phyloP scores from a whole-genome alignment of 108 stramenopile species.

The Nitzschia sp. region DNA sequence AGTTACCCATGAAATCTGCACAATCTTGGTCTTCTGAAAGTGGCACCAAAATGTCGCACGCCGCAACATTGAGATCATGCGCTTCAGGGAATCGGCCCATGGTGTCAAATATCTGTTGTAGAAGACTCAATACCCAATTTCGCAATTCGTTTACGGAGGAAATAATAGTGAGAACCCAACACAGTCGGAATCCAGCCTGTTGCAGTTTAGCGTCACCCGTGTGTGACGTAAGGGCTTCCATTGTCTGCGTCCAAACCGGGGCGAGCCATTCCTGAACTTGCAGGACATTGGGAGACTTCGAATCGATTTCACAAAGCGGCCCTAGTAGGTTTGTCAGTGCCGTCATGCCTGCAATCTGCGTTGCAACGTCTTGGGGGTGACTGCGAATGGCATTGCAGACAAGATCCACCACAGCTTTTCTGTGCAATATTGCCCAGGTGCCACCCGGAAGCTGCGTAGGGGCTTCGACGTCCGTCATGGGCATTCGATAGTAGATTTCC shows the following conservation, averaged over 20 bases:
- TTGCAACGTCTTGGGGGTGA: neutral
- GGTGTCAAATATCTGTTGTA: slow-evolving; percentile 19
- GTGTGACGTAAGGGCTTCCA: neutral
- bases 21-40: neutral
- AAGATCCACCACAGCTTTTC: slow-evolving; percentile 7
- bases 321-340: slow-evolving; percentile 25
- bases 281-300: neutral
- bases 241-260: neutral
- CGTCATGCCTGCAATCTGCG: slow-evolving; percentile 14
- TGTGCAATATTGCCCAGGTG: slow-evolving; percentile 14
- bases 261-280: slow-evolving; percentile 3
- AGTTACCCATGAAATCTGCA: slow-evolving; percentile 13
- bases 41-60: slow-evolving; percentile 5
- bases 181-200: neutral
- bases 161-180: neutral
- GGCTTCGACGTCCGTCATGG: slow-evolving; percentile 6
- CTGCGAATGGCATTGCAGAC: slow-evolving; percentile 15
- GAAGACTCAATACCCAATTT: neutral
- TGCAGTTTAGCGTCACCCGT: slow-evolving; percentile 1
- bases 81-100: neutral
- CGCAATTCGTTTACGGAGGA: neutral
- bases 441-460: slow-evolving; percentile 9
- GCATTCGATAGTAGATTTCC: slow-evolving; percentile 19
- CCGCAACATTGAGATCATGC: neutral
- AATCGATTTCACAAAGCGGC: neutral